Base-by-base conservation (phyloP, 1,284 basidiomycete genomes). In the Coniferiporia weirii region DNA sequence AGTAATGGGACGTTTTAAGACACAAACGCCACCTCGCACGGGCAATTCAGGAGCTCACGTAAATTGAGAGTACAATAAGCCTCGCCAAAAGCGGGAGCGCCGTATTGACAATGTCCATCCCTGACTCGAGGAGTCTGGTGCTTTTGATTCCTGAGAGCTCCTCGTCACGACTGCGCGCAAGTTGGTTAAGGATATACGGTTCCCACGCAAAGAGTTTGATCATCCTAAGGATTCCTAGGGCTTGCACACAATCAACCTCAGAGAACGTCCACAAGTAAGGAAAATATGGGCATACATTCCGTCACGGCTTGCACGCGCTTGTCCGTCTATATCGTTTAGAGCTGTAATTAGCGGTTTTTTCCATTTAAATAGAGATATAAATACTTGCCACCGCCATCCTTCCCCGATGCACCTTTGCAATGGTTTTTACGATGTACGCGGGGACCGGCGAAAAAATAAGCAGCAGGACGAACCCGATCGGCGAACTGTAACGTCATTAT, bases 231-330 rank as follows among this genome's bases (percentile, higher is more conserved):
- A 66, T 43, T 61, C 67, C 79, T 71, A 80, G 72, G 6, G 73
- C 77, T 79, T 49, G 3, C 19, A 45, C 17, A 48, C 17, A 5
- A 47, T 32, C 4, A 22, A 19, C 36, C 44, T 45, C 5, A 9
- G 56, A 27, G 32, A 53, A 19, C 27, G 17, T 3, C 15, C 38
- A 10, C 38, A 46, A 27, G 34, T 22, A 62, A 6, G 19, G 35
- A 36, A 36, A 36, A 46, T 66, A 54, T 52, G 7, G 47, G 64
- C 68, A 55, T 61, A 73, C 74, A 72, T 69, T 82, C 82, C 0
- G 79, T 77, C 49, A 82, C 72, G 1, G 70, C 67, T 63, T 80
- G 76, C 1, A 82, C 76, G 46, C 82, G 73, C 8, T 75, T 74
- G 64, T 83, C 81, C 0, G 79, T 80, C 64, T 71, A 3, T 15